Base-by-base conservation (phyloP, 352 stramenopile genomes). In the Globisporangium camurandrum region DNA sequence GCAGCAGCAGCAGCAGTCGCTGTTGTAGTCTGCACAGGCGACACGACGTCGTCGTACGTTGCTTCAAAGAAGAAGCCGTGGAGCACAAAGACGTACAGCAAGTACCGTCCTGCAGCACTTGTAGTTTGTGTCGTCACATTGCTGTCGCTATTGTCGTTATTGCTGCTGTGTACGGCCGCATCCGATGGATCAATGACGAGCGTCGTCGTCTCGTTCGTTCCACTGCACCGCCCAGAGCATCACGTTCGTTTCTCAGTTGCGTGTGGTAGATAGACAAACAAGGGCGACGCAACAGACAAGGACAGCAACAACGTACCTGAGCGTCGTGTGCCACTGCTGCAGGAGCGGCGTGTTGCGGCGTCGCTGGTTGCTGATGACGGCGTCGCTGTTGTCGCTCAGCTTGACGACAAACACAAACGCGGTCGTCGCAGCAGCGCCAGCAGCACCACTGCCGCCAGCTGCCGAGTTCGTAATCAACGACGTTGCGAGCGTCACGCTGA, bases 401-500 rank as follows among this genome's bases (percentile, higher is more conserved):
- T 62, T 61, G 40, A 81, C 41, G 24, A 84, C 43, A 28, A 84
- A 81, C 11, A 84, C 52, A 26, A 79, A 79, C 20, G 71, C 75
- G 34, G 81, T 59, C 11, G 49, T 48, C 17, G 58, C 16, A 50
- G 19, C 20, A 17, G 27, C 44, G 23, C 45, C 54, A 45, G 69
- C 61, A 0, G 68, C 68, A n/a, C 48, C 28, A 1, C 68, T 64
- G 20, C 65, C 69, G 1, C 47, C 61, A 36, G 68, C 54, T 27
- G 56, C 67, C 0, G 61, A 69, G 31, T 53, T 80, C 31, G 80
- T 63, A 23, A 77, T 61, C 7, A 78, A 44, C 4, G 68, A 71
- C 3, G 57, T 72, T 45, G 64, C 70, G 26, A 83, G 55, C 4
- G 42, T 68, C 47, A 83, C 55, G 2, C 54, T 40, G 51, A 83